Evolutionary conservation across 441 rosid genomes (phyloP), one percentile per base, ranked within the genome.

Genomic region (Breynia disticha): DNA sequence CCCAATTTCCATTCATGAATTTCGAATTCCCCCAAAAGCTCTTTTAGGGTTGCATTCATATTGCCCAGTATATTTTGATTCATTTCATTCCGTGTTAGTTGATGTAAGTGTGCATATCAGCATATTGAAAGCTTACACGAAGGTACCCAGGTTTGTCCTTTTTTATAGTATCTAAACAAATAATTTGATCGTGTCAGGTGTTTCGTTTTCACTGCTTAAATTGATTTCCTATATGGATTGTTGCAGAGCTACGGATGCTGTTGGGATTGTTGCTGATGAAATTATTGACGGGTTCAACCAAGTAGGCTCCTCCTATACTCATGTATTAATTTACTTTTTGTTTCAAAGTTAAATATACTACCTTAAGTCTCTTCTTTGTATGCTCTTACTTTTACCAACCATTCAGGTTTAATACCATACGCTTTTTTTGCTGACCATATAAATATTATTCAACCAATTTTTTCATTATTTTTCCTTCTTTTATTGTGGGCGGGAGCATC

Each of bases 41-140:
- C 95, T 93, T 68, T 57, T 82, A 19, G 98, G 97, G 60, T 56
- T 86, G 78, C 97, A 88, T 77, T 89, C 95, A 16, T 93, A 88
- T 62, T 93, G 94, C 75, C 97, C 96, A 46, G 82, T 93, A 50
- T 84, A 86, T 71, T 88, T 93, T 69, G 97, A 88, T 72, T 69
- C 78, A 35, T 72, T 82, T 66, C 94, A 86, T 72, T 72, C 89
- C 3, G 98, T 82, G 67, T 84, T 88, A 51, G 76, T 93, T 19
- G 97, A 93, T 67, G 80, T 78, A 55, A 81, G 80, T 60, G 81
- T 88, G 60, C 98, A 93, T 67, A 73, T 79, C 56, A 70, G 76
- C 71, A 75, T 86, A 20, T 60, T 82, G 57, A 84, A 80, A 71
- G 67, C 93, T 53, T 63, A 54, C 56, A 62, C 60, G 61, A 68